Evolutionary conservation across 352 stramenopile species (phyloP).

Genomic region (Pilasporangium apinafurcum): DNA sequence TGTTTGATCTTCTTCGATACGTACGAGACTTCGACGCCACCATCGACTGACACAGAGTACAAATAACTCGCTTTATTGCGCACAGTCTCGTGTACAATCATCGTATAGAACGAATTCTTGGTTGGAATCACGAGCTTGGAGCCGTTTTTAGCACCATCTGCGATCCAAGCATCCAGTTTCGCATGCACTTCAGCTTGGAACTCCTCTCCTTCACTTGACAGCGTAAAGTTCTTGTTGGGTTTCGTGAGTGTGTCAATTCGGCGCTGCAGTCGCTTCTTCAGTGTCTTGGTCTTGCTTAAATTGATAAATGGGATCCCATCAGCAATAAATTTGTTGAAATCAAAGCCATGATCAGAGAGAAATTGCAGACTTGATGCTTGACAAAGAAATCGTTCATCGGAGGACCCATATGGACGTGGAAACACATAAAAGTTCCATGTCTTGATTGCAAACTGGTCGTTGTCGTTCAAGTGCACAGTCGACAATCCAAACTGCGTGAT

Average conservation of each 20-base stretch:
- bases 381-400: constrained; percentile 74
- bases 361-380: constrained; percentile 80
- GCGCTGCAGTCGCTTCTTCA: constrained; percentile 49
- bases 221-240: constrained; percentile 44
- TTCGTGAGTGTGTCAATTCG: constrained; percentile 54
- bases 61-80: constrained; percentile 48
- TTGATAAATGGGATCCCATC: constrained; percentile 81
- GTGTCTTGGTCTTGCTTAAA: constrained; percentile 30
- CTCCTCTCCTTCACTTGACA: constrained; percentile 32
- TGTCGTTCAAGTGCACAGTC: constrained; percentile 56
- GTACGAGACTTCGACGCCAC: constrained; percentile 50
- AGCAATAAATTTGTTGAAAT: constrained; percentile 84
- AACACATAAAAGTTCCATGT: constrained; percentile 89
- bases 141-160: constrained; percentile 35
- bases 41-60: constrained; percentile 42
- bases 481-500: constrained; percentile 81
- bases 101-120: constrained; percentile 64
- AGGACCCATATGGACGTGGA: constrained; percentile 48
- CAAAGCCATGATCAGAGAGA: constrained; percentile 76
- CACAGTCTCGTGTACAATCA: constrained; percentile 65
- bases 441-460: constrained; percentile 51
- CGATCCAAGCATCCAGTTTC: constrained; percentile 49
- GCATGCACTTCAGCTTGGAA: constrained; percentile 42
- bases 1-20: constrained; percentile 60
- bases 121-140: constrained; percentile 45